Evolutionary conservation across 2,329 filamentous ascomycete species (phyloP), one percentile per base, ranked within the genome.

Genomic region (Penicillium rolfsii): DNA sequence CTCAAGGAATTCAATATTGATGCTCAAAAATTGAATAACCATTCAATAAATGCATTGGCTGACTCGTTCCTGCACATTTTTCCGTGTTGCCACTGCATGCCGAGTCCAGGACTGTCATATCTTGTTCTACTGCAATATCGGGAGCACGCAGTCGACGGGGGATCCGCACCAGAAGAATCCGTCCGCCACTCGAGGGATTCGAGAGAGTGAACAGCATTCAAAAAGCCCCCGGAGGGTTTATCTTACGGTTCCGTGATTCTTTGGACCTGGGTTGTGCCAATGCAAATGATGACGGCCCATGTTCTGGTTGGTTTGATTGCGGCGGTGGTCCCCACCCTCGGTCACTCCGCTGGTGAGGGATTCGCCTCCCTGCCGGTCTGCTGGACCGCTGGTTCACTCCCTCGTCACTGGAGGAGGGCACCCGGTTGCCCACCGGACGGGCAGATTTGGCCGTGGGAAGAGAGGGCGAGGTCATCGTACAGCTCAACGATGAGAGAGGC

Each of bases 361-460:
- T 50, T 50, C 35, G 48, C 48, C 48, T 50, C 48, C 48, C 30
- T 35, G 28, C 46, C 28, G 30, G 46, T 50, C 46, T 50, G 46
- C 46, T 16, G n/a, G 28, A 22, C 30, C 30, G 46, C 46, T 16
- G n/a, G 28, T 35, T 48, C 30, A 33, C 19, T 22, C 19, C 1
- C 19, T 22, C 19, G 19, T 22, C 19, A 11, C 9, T 11, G 30
- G 30, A 2, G 9, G 30, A 8, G 24, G 43, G 22, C 19, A 24
- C 48, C 35, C 48, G 30, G 45, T 48, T 26, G 45, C 45, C 24
- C 26, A 35, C 48, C 48, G 30, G 48, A 50, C 48, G 22, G 48
- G 48, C 12, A n/a, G 28, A 35, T 33, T 35, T 35, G 8, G 48
- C 45, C 26, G 45, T 48, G 26, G 45, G 9, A 46, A 46, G 43